A percentile compares a stretch with the other conserved stretches of the same genome.
Evolutionary conservation across 1,139 yeast species (phyloP).

Genomic region (Pichia inconspicua): DNA sequence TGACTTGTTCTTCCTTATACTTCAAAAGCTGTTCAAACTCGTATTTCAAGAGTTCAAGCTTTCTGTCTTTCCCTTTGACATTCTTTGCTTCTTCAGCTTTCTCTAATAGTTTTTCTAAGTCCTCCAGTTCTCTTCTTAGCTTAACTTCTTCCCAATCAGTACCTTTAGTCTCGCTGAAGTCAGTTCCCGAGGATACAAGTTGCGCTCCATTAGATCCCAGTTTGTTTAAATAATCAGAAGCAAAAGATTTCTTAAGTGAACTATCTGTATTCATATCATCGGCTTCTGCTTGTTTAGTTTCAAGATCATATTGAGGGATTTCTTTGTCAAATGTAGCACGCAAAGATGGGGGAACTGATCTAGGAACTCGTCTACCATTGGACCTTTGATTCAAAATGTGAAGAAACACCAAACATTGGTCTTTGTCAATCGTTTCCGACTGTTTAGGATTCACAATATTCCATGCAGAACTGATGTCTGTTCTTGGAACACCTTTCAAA

Average conservation of each 20-base stretch:
- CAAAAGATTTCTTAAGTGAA: constrained; percentile 35
- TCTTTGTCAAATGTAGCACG: constrained; percentile 89
- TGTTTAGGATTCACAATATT: constrained; percentile 86
- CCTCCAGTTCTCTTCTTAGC: constrained; percentile 68
- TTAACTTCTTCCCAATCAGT: constrained; percentile 91
- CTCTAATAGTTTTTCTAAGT: constrained; percentile 56
- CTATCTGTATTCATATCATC: constrained; percentile 24
- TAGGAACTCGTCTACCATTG: constrained; percentile 79
- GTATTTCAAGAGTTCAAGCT: constrained; percentile 41
- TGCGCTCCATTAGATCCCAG: constrained; percentile 32
- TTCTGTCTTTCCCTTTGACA: constrained; percentile 37
- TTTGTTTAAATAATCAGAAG: constrained; percentile 38
- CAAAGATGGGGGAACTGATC: constrained; percentile 89
- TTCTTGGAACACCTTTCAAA: constrained; percentile 64
- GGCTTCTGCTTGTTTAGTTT: constrained; percentile 39
- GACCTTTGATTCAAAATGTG: constrained; percentile 89
- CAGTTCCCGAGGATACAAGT: constrained; percentile 23
- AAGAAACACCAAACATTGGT: constrained; percentile 80
- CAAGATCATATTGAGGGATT: constrained; percentile 67
- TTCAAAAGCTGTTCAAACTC: constrained; percentile 78
- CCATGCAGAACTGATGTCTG: constrained; percentile 93
- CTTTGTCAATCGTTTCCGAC: constrained; percentile 82
- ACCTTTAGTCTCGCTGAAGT: constrained; percentile 44
- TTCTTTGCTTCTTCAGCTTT: constrained; percentile 50
- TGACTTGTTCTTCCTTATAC: constrained; percentile 53